Conservation (phyloP, 495 filamentous ascomycete species). For the Aspergillus bridgeri region DNA sequence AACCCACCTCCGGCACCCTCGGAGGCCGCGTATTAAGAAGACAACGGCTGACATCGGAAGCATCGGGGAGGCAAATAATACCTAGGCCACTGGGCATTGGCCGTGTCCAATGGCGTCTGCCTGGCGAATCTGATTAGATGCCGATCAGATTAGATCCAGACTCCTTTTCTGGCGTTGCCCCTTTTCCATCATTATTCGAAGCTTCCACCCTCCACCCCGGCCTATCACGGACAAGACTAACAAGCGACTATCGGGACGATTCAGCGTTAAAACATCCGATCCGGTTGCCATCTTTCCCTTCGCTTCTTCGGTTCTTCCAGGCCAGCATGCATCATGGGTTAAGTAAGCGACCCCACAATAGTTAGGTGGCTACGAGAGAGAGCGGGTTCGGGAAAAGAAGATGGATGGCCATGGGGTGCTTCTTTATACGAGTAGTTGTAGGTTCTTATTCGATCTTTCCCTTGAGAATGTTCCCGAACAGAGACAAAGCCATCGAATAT, state of each 20-base stretch:
- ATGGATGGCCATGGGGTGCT: no score
- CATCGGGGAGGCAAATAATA: neutral
- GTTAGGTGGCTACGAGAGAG: no score
- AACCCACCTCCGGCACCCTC: no score
- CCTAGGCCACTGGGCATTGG: conserved; percentile 7
- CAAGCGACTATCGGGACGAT: neutral
- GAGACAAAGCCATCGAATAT: neutral
- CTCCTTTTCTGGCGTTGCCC: neutral
- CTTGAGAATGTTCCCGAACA: neutral
- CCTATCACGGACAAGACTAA: neutral
- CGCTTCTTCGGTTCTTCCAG: neutral
- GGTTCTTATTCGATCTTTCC: no score
- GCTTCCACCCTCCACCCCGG: neutral
- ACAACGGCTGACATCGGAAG: conserved; percentile 3
- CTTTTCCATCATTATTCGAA: neutral
- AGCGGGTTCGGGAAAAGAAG: no score
- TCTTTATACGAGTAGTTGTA: no score
- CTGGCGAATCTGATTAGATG: conserved; percentile 17
- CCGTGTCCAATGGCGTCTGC: neutral
- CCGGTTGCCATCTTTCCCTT: neutral
- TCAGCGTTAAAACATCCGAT: neutral
- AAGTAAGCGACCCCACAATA: neutral
- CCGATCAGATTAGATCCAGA: conserved; percentile 14
- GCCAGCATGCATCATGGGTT: neutral
- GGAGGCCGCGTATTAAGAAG: neutral